Base-by-base conservation (phyloP, 2,329 filamentous ascomycete genomes). In the Orbilia javanica region DNA sequence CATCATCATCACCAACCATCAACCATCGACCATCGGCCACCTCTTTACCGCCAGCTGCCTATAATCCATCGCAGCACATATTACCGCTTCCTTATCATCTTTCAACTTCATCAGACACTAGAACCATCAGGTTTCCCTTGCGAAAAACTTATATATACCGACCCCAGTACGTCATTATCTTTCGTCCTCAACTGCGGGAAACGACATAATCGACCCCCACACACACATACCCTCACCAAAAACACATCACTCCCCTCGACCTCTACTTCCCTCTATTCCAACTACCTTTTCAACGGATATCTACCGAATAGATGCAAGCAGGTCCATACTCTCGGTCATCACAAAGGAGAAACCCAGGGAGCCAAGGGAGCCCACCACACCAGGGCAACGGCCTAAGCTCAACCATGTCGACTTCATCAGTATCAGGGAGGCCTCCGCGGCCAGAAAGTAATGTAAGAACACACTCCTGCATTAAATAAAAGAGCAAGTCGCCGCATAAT, bases 301-400 rank as follows among this genome's bases (percentile, higher is more conserved):
- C 62, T 34, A 66, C 74, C 62, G 74, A 66, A 78, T 78, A 78
- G 60, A 78, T 78, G 74, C 74, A 78, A 50, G 67, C 74, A 18
- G 62, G 27, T 46, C 52, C 57, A 25, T 69, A 72, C 39, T 70
- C 74, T 44, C 71, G 74, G 27, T 62, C 67, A 34, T 72, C 67
- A 67, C 67, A 72, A 31, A 78, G 74, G 67, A 78, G 74, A 68
- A 72, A 50, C 42, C 74, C 52, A 46, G 55, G 55, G 31, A 39
- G 31, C 34, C 55, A 60, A 42, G 55, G 67, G 34, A 78, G 74
- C 42, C 74, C 74, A 31, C 74, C 74, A 27, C 55, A 60, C 27
- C 74, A 78, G 22, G 74, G 74, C 44, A 78, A 78, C 53, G 74
- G 74, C 18, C 67, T 78, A 7, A 68, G 52, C 36, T 70, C 67